Conservation (phyloP, 306 rosid genomes). For the Malus asiatica region DNA sequence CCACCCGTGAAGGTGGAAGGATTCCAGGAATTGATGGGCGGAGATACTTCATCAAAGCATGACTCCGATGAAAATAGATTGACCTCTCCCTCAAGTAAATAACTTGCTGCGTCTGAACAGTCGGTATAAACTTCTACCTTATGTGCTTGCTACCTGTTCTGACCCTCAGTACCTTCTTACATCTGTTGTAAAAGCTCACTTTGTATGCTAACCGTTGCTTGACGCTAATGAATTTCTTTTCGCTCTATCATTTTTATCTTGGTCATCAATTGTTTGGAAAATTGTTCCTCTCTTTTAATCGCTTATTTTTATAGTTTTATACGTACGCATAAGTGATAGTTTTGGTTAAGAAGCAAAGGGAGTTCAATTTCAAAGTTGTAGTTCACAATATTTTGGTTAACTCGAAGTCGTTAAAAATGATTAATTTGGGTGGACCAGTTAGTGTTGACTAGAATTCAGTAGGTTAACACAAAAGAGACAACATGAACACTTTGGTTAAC, state of each 20-base stretch:
- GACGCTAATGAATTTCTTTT: background rate
- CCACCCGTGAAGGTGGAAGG: conserved; percentile 96
- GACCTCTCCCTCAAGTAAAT: conserved; percentile 61
- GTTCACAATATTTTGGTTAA: no score
- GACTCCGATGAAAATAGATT: conserved; percentile 79
- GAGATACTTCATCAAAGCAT: conserved; percentile 64
- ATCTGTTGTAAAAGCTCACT: background rate
- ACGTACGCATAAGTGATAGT: no score
- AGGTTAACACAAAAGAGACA: background rate
- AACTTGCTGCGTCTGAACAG: conserved; percentile 1
- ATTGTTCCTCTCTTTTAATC: no score
- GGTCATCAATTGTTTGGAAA: background rate
- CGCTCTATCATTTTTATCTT: background rate
- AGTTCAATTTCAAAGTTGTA: no score
- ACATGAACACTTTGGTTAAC: no score
- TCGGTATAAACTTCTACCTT: background rate
- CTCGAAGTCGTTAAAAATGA: background rate
- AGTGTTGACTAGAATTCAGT: background rate
- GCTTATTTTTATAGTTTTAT: no score
- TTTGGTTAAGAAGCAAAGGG: no score
- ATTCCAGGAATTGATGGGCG: conserved; percentile 87
- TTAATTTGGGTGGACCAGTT: background rate
- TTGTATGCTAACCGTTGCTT: conserved; percentile 3
- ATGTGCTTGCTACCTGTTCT: background rate
- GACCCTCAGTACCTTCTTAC: background rate